phyloP scores from a whole-genome alignment of 768 basidiomycete genomes.

The Filobasidium wieringae region DNA sequence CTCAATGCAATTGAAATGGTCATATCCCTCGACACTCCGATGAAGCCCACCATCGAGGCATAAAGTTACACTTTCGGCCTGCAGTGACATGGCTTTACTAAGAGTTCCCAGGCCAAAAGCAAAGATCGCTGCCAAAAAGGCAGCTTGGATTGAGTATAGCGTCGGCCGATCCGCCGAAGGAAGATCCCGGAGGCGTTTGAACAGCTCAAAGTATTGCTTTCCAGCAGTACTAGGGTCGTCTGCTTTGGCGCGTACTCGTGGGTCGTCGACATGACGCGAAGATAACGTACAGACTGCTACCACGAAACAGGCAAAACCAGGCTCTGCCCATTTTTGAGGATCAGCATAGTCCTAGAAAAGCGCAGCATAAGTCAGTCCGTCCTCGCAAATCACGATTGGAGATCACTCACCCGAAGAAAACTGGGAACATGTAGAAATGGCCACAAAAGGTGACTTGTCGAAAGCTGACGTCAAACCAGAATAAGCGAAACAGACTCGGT shows the following conservation, averaged over 20 bases:
- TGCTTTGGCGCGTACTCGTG: conserved; percentile 70
- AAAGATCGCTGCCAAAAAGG: conserved; percentile 82
- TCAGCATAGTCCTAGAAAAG: conserved; percentile 69
- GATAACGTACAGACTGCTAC: conserved; percentile 85
- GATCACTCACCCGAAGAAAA: conserved; percentile 54
- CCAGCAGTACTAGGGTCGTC: conserved; percentile 77
- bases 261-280: conserved; percentile 84
- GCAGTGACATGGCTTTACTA: conserved; percentile 70
- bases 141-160: conserved; percentile 79
- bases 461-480: conserved; percentile 74
- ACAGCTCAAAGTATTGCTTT: conserved; percentile 81
- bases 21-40: conserved; percentile 62
- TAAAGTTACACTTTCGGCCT: conserved; percentile 76
- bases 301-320: conserved; percentile 86
- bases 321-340: conserved; percentile 88
- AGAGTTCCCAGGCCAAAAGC: conserved; percentile 81
- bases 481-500: conserved; percentile 29
- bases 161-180: conserved; percentile 81
- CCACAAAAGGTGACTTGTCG: conserved; percentile 83
- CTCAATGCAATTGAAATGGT: conserved; percentile 73
- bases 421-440: conserved; percentile 86
- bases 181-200: conserved; percentile 72
- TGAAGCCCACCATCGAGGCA: conserved; percentile 82
- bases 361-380: background rate
- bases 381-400: background rate